Percentiles rank a stretch among this genome's conserved stretches.
phyloP scores from a whole-genome alignment of 192 early-diverging fungal species.

The Podila minutissima region DNA sequence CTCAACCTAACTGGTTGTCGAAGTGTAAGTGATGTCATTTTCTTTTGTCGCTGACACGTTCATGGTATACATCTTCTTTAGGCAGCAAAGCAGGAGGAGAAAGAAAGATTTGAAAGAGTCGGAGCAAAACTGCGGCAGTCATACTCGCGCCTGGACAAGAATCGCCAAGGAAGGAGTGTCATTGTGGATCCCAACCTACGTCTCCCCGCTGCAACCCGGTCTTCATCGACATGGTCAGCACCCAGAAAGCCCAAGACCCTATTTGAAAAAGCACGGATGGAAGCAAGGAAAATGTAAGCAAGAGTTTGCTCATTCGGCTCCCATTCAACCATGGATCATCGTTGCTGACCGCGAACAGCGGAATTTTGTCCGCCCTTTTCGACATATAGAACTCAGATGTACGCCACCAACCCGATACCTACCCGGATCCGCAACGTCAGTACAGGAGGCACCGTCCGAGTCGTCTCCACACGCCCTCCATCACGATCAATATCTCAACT shows the following conservation, averaged over 20 bases:
- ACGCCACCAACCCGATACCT: not conserved
- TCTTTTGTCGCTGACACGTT: not conserved
- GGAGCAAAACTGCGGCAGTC: conserved; percentile 29
- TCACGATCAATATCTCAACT: not conserved
- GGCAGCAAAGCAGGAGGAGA: conserved; percentile 26
- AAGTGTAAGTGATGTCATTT: not conserved
- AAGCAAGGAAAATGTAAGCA: conserved; percentile 43
- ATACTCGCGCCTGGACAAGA: conserved; percentile 38
- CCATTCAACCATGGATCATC: not conserved
- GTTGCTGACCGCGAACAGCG: not conserved
- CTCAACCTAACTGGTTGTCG: not conserved
- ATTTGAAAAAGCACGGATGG: conserved; percentile 44
- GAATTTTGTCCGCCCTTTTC: not conserved
- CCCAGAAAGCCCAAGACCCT: conserved; percentile 34
- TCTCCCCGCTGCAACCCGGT: conserved; percentile 17
- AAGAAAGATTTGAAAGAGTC: conserved; percentile 22
- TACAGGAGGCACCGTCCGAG: not conserved
- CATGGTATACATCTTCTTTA: not conserved
- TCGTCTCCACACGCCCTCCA: not conserved
- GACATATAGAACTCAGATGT: not conserved
- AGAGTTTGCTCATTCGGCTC: not conserved
- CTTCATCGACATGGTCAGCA: conserved; percentile 5
- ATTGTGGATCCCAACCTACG: conserved; percentile 38
- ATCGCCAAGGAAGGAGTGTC: conserved; percentile 29
- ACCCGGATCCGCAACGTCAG: not conserved